phyloP scores from a whole-genome alignment of 805 yeast species.

The Metschnikowia borealis region DNA sequence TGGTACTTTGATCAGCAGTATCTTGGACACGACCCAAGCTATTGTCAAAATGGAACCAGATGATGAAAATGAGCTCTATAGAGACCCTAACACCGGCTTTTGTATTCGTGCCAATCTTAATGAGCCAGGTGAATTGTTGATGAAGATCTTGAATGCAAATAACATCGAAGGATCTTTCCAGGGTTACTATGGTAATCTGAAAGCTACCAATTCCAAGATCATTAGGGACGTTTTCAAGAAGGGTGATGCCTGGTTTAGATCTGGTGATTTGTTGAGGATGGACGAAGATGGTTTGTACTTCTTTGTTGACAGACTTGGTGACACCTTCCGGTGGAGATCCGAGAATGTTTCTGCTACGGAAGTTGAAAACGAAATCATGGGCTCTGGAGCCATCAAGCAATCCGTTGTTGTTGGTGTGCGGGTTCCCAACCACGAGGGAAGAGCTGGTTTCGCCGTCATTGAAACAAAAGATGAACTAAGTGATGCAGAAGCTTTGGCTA shows the following conservation, averaged over 20 bases:
- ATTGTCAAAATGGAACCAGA: constrained; percentile 76
- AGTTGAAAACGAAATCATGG: constrained; percentile 73
- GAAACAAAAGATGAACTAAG: constrained; percentile 43
- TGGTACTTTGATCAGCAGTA: constrained; percentile 54
- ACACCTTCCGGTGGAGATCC: constrained; percentile 94
- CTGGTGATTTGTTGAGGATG: constrained; percentile 75
- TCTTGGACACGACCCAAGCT: constrained; percentile 51
- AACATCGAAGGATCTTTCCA: constrained; percentile 76
- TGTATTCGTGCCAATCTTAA: constrained; percentile 50
- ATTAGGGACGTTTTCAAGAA: constrained; percentile 66
- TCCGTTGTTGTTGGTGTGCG: constrained; percentile 84
- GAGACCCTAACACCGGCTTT: constrained; percentile 62
- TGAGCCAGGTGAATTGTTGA: constrained; percentile 85
- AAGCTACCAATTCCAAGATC: constrained; percentile 76
- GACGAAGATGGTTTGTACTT: constrained; percentile 69
- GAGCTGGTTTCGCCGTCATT: constrained; percentile 87
- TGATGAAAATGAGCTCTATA: constrained; percentile 66
- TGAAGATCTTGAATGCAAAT: constrained; percentile 62
- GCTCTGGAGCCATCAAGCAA: constrained; percentile 47
- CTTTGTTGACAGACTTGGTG: constrained; percentile 91
- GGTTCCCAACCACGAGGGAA: constrained; percentile 86
- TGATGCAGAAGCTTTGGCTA: constrained; percentile 21
- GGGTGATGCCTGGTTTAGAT: constrained; percentile 90
- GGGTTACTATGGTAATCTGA: constrained; percentile 79
- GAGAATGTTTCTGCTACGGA: constrained; percentile 93